Conservation (phyloP, 257 asterid species). For the Solanum pinnatisectum region DNA sequence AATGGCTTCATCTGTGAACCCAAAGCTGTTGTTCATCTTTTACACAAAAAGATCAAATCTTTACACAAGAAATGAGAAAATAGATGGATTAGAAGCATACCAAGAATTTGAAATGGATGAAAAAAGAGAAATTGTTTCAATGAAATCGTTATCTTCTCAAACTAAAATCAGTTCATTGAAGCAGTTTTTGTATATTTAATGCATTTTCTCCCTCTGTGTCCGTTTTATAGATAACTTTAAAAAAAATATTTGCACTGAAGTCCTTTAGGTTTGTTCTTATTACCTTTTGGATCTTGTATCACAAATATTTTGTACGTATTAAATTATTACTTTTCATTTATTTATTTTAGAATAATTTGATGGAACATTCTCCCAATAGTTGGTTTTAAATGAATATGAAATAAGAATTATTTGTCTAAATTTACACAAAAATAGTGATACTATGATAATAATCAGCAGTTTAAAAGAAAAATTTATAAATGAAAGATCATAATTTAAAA, state of each 20-base stretch:
- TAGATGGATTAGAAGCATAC: slow-evolving; percentile 4
- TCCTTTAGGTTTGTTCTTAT: not conserved
- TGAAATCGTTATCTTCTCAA: not conserved
- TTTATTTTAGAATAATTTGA: no score
- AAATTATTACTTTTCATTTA: no score
- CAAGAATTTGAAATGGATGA: slow-evolving; percentile 1
- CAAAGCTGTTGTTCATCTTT: not conserved
- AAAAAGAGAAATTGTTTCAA: slow-evolving; percentile 1
- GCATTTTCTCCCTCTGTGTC: not conserved
- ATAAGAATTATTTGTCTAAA: no score
- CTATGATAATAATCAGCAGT: no score
- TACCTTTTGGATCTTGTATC: not conserved
- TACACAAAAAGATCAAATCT: not conserved
- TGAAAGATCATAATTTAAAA: no score
- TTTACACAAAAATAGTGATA: no score
- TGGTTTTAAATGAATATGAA: no score
- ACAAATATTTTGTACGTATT: no score
- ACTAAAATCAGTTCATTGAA: not conserved
- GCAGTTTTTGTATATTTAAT: not conserved
- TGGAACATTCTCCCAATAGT: no score
- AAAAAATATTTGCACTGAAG: not conserved
- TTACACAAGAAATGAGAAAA: not conserved
- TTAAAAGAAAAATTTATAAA: no score
- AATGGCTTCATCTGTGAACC: not conserved
- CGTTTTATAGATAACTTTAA: not conserved